These are phyloP conservation scores for Magnusiomyces ingens DNA, from an alignment of 1,139 yeast genomes.

Conservation along the genomic window DNA sequence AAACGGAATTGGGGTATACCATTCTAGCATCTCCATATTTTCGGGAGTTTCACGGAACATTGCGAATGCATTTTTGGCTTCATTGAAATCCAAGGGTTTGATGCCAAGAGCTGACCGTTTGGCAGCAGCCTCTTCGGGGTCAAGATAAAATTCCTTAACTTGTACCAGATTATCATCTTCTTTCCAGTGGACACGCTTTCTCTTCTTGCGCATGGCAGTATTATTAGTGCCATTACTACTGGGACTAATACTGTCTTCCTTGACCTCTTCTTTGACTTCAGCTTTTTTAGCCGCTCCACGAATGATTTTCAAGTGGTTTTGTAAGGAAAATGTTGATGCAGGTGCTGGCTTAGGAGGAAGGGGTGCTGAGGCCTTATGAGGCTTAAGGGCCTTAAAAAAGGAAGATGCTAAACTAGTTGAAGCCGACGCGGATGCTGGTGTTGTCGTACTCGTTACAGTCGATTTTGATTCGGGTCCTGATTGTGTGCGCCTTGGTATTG, in stretches of 20 bases:
- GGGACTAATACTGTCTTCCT: no score
- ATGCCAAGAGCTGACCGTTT: slow-evolving; percentile 20
- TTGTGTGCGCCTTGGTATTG: slow-evolving; percentile 1
- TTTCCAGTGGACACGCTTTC: slow-evolving; percentile 34
- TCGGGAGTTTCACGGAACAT: slow-evolving; percentile 17
- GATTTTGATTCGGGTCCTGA: neutral
- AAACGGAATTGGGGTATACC: slow-evolving; percentile 29
- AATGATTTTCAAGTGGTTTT: neutral
- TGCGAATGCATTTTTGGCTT: slow-evolving; percentile 26
- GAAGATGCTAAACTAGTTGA: slow-evolving; percentile 14
- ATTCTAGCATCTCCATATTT: slow-evolving; percentile 26
- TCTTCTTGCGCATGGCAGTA: slow-evolving; percentile 20
- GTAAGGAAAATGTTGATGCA: slow-evolving; percentile 3
- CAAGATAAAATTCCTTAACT: slow-evolving; percentile 41
- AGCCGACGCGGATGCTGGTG: slow-evolving; percentile 4
- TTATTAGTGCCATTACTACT: neutral
- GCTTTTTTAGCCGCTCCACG: slow-evolving; percentile 3
- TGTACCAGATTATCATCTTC: slow-evolving; percentile 34
- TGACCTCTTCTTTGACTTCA: neutral
- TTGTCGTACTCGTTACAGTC: slow-evolving; percentile 5
- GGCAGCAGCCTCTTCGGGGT: slow-evolving; percentile 38
- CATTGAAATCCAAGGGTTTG: slow-evolving; percentile 28
- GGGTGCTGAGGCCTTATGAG: slow-evolving; percentile 10
- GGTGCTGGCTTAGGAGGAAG: slow-evolving; percentile 9
- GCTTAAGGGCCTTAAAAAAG: slow-evolving; percentile 21